Evolutionary conservation across 306 rosid species (phyloP), one percentile per base, ranked within the genome.

Genomic region (Lathyrus tuberosus): DNA sequence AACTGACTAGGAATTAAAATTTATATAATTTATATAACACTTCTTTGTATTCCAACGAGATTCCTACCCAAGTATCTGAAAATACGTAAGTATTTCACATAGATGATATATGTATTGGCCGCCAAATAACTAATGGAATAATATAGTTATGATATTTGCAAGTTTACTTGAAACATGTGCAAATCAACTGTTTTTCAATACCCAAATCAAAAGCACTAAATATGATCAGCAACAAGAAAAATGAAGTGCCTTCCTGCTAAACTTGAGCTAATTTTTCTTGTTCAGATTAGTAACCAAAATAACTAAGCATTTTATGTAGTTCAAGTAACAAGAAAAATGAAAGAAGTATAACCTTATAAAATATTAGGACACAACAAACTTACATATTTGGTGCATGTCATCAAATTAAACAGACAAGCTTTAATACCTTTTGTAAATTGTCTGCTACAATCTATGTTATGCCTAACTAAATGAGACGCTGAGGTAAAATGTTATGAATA

Each of bases 401-500:
- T 51, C 60, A 35, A 44, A 54, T 63, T 62, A 15, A 69, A 71
- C 72, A 49, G 46, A 67, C 40, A 35, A 35, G 7, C 40, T 48
- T 38, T 37, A 33, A 46, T 49, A 54, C 77, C 26, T 70, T 69
- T 13, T 20, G 63, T 38, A 66, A 73, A 13, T 44, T 62, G 38
- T 40, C 35, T 7, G 57, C 46, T 38, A 30, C 42, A 30, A 49
- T 58, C 59, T 26, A 53, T 54, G 20, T 51, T 31, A 65, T 38
- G 65, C 30, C 48, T 69, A n/a, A 74, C 46, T 62, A 71, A 67
- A 53, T 61, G 53, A 51, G 64, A 61, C 35, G 17, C 24, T 38
- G 74, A n/a, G 63, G 53, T 53, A 62, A 38, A 57, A 73, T 41
- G 48, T 74, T 73, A 56, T 16, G 48, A 16, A 58, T 54, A 58